Conservation (phyloP, 1,139 yeast species). For the Sugiyamaella castrensis region DNA sequence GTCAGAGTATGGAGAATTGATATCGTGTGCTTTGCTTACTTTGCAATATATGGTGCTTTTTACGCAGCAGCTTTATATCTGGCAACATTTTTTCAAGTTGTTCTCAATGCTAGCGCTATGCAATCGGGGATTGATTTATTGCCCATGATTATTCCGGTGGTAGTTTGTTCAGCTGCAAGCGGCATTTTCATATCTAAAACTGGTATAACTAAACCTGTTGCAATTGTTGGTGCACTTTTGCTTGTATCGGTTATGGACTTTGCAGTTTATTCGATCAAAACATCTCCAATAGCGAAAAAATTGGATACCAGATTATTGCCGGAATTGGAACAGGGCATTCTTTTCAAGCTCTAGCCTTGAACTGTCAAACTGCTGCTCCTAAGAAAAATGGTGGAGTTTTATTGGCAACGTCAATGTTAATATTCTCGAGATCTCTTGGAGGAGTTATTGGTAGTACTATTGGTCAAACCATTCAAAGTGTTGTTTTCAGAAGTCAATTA, state of each 20-base stretch:
- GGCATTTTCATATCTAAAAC: constrained; percentile 48
- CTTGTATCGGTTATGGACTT: constrained; percentile 53
- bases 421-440: constrained; percentile 48
- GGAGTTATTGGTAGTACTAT: constrained; percentile 50
- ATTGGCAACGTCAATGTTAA: constrained; percentile 47
- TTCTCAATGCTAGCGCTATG: constrained; percentile 47
- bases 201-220: constrained; percentile 47
- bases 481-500: constrained; percentile 26
- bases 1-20: constrained; percentile 38
- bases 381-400: constrained; percentile 49
- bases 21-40: constrained; percentile 41
- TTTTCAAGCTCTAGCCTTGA: constrained; percentile 45
- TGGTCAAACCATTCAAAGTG: constrained; percentile 48
- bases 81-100: constrained; percentile 54
- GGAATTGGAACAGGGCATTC: constrained; percentile 55
- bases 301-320: constrained; percentile 52
- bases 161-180: constrained; percentile 44
- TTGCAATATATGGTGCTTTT: constrained; percentile 44
- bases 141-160: constrained; percentile 51
- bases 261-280: constrained; percentile 43
- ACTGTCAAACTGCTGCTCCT: constrained; percentile 52
- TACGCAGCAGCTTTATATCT: constrained; percentile 45
- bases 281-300: constrained; percentile 41
- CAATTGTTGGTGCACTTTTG: constrained; percentile 45
- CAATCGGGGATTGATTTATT: constrained; percentile 55